phyloP scores from a whole-genome alignment of 2,329 filamentous ascomycete species.

The Aspergillus hiratsukae region DNA sequence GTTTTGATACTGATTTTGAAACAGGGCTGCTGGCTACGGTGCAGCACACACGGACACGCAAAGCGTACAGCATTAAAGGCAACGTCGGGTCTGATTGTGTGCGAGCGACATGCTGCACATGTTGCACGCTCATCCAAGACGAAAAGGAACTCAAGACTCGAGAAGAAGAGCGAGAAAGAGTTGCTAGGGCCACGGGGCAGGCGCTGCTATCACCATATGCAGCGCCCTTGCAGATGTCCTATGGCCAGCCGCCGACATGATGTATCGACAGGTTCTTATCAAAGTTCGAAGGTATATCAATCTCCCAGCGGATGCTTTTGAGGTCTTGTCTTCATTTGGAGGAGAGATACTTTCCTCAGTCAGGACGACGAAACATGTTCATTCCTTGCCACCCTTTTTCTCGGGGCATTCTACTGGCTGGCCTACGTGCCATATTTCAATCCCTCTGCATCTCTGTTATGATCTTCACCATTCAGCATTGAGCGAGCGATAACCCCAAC shows the following conservation, averaged over 20 bases:
- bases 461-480: neutral
- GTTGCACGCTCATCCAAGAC: conserved; percentile 47
- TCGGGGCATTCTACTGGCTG: neutral
- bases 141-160: conserved; percentile 45
- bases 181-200: conserved; percentile 27
- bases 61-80: conserved; percentile 41
- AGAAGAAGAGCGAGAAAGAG: conserved; percentile 36
- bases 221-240: conserved; percentile 38
- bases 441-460: neutral
- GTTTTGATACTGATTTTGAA: neutral
- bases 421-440: neutral
- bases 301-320: neutral
- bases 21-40: conserved; percentile 43
- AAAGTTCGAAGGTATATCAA: neutral
- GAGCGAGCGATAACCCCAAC: neutral
- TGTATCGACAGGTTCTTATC: too few species aligned
- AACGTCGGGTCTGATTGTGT: conserved; percentile 42
- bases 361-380: neutral
- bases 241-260: conserved; percentile 32
- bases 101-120: conserved; percentile 44
- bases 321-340: neutral
- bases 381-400: neutral
- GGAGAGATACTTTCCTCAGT: neutral
- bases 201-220: conserved; percentile 33
- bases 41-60: conserved; percentile 43